Percentiles rank a stretch among this genome's conserved stretches.
Evolutionary conservation across 495 filamentous ascomycete genomes (phyloP).

Genomic region (Penicillium cosmopolitanum): DNA sequence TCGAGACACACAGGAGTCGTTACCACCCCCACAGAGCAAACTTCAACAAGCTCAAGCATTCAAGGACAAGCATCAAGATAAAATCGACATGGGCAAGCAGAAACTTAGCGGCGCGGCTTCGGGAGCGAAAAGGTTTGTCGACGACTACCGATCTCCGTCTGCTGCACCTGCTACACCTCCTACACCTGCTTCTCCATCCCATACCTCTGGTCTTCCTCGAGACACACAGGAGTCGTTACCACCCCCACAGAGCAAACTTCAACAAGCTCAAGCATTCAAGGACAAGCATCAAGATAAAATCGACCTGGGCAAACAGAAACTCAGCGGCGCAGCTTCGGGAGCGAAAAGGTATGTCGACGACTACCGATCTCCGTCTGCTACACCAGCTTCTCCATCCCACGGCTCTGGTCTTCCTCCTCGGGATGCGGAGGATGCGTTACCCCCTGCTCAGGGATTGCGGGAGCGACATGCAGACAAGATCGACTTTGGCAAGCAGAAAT

Average conservation of each 20-base stretch:
- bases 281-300: conserved; percentile 65
- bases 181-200: too few species aligned
- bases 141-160: conserved; percentile 33
- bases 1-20: too few species aligned
- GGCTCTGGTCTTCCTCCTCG: conserved; percentile 8
- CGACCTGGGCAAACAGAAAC: conserved; percentile 62
- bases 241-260: background rate
- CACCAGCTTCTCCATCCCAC: conserved; percentile 9
- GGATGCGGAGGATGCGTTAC: conserved; percentile 1
- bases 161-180: too few species aligned
- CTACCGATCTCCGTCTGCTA: conserved; percentile 40
- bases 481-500: conserved; percentile 62
- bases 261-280: conserved; percentile 52
- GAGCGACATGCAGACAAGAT: conserved; percentile 60
- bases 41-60: conserved; percentile 43
- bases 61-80: conserved; percentile 61
- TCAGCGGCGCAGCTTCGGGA: conserved; percentile 51
- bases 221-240: too few species aligned
- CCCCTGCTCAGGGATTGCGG: conserved; percentile 45
- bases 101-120: conserved; percentile 54
- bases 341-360: conserved; percentile 42
- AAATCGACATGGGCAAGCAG: conserved; percentile 67
- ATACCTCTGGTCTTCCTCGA: too few species aligned
- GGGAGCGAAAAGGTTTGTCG: conserved; percentile 42
- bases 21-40: background rate